Percentiles rank a stretch among this genome's conserved stretches.
These are phyloP conservation scores for Pythium pyrilobum DNA, from an alignment of 352 stramenopile genomes.

Conservation along the genomic window DNA sequence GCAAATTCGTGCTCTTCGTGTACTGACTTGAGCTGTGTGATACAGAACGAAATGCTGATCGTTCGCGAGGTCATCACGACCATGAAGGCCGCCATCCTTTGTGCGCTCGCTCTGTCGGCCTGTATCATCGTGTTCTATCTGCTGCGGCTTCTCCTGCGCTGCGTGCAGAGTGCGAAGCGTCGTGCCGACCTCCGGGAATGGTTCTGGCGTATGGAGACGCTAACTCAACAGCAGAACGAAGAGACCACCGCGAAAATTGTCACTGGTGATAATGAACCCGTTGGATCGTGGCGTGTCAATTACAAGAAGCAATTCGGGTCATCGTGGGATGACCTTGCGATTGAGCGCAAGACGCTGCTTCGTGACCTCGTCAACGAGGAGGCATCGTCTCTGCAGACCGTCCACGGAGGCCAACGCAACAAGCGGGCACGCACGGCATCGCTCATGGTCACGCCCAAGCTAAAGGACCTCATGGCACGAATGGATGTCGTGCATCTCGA, in stretches of 20 bases:
- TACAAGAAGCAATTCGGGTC: constrained; percentile 70
- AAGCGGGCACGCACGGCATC: constrained; percentile 15
- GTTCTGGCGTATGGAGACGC: constrained; percentile 62
- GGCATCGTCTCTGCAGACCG: constrained; percentile 23
- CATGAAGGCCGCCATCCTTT: constrained; percentile 81
- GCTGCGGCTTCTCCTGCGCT: constrained; percentile 61
- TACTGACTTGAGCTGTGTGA: no score
- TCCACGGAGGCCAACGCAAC: constrained; percentile 16
- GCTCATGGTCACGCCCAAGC: constrained; percentile 2
- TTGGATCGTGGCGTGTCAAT: constrained; percentile 46
- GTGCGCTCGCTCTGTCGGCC: constrained; percentile 58
- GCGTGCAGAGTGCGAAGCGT: constrained; percentile 62
- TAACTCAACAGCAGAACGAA: constrained; percentile 11
- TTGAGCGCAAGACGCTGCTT: constrained; percentile 76
- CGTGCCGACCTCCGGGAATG: constrained; percentile 70
- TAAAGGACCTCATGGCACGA: constrained; percentile 15
- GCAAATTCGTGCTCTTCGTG: not conserved
- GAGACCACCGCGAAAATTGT: constrained; percentile 8
- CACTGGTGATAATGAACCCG: constrained; percentile 1
- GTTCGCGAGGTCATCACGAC: constrained; percentile 81
- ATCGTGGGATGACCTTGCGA: constrained; percentile 72
- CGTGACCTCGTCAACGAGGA: constrained; percentile 41
- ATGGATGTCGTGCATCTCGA: constrained; percentile 11
- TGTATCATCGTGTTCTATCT: constrained; percentile 75
- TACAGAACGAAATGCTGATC: constrained; percentile 71